Evolutionary conservation across 768 basidiomycete species (phyloP).

Genomic region (Amyloporia xantha): DNA sequence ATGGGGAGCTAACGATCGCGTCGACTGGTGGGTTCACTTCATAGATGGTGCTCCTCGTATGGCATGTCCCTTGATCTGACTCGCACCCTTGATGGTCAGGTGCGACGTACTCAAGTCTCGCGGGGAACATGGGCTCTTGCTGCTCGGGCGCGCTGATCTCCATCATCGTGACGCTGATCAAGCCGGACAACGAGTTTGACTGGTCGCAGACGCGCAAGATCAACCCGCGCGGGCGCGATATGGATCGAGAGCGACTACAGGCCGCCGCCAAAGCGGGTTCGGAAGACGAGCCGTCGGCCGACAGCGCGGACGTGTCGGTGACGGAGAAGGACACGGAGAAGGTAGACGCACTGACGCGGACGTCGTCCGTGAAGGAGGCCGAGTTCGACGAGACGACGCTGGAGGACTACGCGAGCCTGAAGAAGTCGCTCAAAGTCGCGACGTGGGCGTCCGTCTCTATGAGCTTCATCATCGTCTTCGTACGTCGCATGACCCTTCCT

Average conservation of each 20-base stretch:
- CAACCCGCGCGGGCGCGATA: slow-evolving; percentile 3
- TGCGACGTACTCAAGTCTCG: neutral
- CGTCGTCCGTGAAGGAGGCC: neutral
- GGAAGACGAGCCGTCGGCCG: neutral
- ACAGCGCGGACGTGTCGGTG: neutral
- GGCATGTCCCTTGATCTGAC: too few species aligned
- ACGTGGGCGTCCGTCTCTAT: slow-evolving; percentile 1
- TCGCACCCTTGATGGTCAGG: neutral
- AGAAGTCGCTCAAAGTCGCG: slow-evolving; percentile 2
- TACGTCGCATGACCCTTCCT: neutral
- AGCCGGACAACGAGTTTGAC: slow-evolving; percentile 6
- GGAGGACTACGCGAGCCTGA: slow-evolving; percentile 2
- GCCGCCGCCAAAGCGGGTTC: neutral
- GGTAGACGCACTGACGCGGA: neutral
- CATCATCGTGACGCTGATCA: slow-evolving; percentile 4
- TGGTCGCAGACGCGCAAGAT: slow-evolving; percentile 6
- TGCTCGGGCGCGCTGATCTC: slow-evolving; percentile 3
- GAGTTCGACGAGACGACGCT: neutral
- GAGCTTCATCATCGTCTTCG: slow-evolving; percentile 6
- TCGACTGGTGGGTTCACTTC: neutral
- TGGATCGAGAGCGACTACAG: neutral
- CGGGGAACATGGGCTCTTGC: slow-evolving; percentile 7
- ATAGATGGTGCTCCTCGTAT: neutral
- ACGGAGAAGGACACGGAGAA: slow-evolving; percentile 1
- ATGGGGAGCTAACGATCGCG: neutral